Conservation (phyloP, 2,329 filamentous ascomycete genomes). For the Herpotrichia juniperi region DNA sequence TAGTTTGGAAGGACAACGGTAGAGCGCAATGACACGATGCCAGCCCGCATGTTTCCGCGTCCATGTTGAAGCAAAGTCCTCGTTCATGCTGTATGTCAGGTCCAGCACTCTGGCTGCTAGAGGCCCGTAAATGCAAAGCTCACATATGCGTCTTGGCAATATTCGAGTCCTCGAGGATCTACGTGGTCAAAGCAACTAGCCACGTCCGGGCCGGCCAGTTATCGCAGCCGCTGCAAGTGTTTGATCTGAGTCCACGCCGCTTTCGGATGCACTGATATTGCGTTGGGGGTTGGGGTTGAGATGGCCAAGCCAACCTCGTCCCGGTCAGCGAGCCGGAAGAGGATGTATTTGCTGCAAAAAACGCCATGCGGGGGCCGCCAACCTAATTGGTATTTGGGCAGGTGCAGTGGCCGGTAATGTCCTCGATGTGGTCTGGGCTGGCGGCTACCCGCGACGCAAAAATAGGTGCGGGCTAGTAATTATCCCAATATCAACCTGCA, state of each 20-base stretch:
- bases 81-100: conserved; percentile 24
- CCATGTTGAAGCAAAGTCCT: conserved; percentile 23
- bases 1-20: conserved; percentile 23
- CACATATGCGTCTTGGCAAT: conserved; percentile 39
- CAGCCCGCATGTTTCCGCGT: conserved; percentile 27
- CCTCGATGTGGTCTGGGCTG: conserved; percentile 9
- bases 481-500: conserved; percentile 40
- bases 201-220: conserved; percentile 48
- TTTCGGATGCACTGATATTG: conserved; percentile 34
- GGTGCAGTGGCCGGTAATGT: conserved; percentile 16
- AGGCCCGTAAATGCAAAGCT: conserved; percentile 22
- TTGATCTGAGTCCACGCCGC: conserved; percentile 29
- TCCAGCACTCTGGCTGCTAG: conserved; percentile 20
- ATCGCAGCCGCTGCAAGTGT: conserved; percentile 48
- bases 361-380: conserved; percentile 34
- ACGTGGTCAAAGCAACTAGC: conserved; percentile 39
- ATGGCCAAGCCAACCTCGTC: conserved; percentile 28
- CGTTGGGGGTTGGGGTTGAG: conserved; percentile 28
- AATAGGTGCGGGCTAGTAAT: conserved; percentile 44
- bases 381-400: conserved; percentile 35
- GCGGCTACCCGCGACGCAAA: conserved; percentile 47
- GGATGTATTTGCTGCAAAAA: conserved; percentile 41
- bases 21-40: conserved; percentile 27
- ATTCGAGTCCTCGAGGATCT: conserved; percentile 40
- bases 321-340: conserved; percentile 26